A percentile compares a stretch with the other conserved stretches of the same genome.
Evolutionary conservation across 1,284 basidiomycete species (phyloP).

Genomic region (Sanghuangporus baumii): DNA sequence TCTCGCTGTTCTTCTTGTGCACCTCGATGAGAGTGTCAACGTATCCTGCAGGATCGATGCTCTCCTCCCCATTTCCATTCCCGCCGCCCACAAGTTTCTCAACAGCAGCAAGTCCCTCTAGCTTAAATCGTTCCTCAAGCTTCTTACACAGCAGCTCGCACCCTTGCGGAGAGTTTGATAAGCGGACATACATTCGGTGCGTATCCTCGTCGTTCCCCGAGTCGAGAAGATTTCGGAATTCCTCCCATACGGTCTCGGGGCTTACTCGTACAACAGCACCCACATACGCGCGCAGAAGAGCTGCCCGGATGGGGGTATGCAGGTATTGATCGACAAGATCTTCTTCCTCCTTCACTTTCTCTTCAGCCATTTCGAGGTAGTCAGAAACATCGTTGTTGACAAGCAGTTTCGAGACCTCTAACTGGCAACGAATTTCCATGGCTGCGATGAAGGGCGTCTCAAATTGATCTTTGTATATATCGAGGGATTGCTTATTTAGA

Average conservation of each 20-base stretch:
- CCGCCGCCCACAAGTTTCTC: constrained; percentile 63
- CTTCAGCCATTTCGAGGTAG: constrained; percentile 96
- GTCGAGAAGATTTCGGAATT: constrained; percentile 90
- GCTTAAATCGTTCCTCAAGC: constrained; percentile 95
- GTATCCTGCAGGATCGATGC: constrained; percentile 85
- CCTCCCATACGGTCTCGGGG: constrained; percentile 85
- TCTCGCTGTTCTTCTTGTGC: constrained; percentile 89
- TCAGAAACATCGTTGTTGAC: constrained; percentile 90
- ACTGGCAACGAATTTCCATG: constrained; percentile 88
- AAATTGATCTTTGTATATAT: constrained; percentile 94
- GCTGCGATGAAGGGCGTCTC: constrained; percentile 85
- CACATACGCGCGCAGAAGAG: constrained; percentile 88
- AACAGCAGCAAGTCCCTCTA: constrained; percentile 79
- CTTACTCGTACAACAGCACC: constrained; percentile 90
- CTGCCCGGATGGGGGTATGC: constrained; percentile 82
- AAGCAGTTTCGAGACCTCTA: constrained; percentile 88
- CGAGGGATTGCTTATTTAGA: constrained; percentile 87
- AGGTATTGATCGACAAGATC: constrained; percentile 94
- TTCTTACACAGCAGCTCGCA: constrained; percentile 88
- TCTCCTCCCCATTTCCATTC: constrained; percentile 48
- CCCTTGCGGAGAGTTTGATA: constrained; percentile 86
- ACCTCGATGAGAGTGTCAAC: constrained; percentile 91
- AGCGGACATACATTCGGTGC: constrained; percentile 90
- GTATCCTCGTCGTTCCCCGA: constrained; percentile 92
- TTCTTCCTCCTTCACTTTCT: constrained; percentile 90